Percentiles rank a stretch among this genome's conserved stretches.
Conservation (phyloP, 169 alveolate species). For the Hepatocystis sp. region DNA sequence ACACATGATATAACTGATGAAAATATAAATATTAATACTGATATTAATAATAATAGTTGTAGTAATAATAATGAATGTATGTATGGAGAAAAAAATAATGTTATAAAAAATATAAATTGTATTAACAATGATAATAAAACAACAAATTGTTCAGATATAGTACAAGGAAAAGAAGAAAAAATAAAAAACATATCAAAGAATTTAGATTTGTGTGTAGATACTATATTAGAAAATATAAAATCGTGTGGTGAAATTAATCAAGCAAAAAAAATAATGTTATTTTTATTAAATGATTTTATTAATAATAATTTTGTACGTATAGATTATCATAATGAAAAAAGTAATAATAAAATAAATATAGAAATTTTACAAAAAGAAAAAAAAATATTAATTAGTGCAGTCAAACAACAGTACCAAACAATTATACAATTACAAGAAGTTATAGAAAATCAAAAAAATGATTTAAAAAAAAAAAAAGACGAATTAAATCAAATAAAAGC, state of each 20-base stretch:
- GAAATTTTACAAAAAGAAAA: slow-evolving; percentile 55
- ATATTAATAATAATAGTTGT: neutral
- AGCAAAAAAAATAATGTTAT: slow-evolving; percentile 60
- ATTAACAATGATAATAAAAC: neutral
- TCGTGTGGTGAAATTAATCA: slow-evolving; percentile 52
- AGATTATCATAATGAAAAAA: slow-evolving; percentile 13
- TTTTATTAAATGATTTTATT: slow-evolving; percentile 46
- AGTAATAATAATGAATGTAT: neutral
- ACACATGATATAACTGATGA: too few relatives aligned
- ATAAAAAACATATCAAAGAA: slow-evolving; percentile 5
- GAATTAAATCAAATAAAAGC: slow-evolving; percentile 72
- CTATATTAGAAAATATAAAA: slow-evolving; percentile 20
- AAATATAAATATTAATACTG: too few relatives aligned
- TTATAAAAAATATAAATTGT: neutral
- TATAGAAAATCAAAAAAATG: slow-evolving; percentile 49
- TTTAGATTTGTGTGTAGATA: slow-evolving; percentile 33
- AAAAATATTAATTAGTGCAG: slow-evolving; percentile 71
- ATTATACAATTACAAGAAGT: slow-evolving; percentile 46
- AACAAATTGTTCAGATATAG: neutral
- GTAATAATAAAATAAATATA: slow-evolving; percentile 11
- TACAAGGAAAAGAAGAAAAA: slow-evolving; percentile 12
- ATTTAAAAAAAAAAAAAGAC: slow-evolving; percentile 61
- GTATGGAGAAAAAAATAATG: neutral
- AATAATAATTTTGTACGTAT: slow-evolving; percentile 17
- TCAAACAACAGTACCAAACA: slow-evolving; percentile 53